Percentiles rank a stretch among this genome's conserved stretches.
Conservation (phyloP, 2,329 filamentous ascomycete genomes). For the Diaporthe velutina region DNA sequence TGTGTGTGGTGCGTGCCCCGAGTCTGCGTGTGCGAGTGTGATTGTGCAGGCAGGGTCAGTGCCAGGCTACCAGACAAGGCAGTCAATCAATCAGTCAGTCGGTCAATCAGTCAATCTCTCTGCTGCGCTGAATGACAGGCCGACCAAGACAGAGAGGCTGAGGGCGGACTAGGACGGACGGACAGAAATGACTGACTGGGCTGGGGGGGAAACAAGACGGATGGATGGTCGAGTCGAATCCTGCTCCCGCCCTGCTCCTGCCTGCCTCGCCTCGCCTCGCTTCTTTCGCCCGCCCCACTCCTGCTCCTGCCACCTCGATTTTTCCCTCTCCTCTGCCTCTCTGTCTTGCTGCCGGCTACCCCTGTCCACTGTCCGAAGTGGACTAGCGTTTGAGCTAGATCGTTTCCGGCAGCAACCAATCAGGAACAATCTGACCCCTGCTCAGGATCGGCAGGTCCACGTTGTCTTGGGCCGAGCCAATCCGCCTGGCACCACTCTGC, state of each 20-base stretch:
- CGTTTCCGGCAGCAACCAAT: not conserved
- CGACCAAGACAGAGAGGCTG: constrained; percentile 12
- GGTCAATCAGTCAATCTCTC: not conserved
- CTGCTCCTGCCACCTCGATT: constrained; percentile 4
- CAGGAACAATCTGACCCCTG: not conserved
- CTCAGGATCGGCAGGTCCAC: constrained; percentile 10
- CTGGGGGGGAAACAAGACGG: constrained; percentile 10
- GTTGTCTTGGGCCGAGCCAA: constrained; percentile 6
- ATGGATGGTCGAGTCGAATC: constrained; percentile 12
- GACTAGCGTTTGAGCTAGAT: constrained; percentile 13
- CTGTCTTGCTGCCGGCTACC: not conserved
- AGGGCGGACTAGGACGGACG: not conserved
- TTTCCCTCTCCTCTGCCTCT: not conserved
- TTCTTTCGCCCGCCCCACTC: constrained; percentile 3
- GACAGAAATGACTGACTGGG: not conserved
- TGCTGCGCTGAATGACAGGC: not conserved
- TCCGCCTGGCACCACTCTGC: no score
- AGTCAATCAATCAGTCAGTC: not conserved
- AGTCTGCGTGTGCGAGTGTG: not conserved
- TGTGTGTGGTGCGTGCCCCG: not conserved
- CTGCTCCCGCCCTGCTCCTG: not conserved
- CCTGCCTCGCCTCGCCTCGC: constrained; percentile 18
- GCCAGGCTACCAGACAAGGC: constrained; percentile 1
- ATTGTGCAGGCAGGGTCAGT: constrained; percentile 9
- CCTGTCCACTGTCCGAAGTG: not conserved